Evolutionary conservation across 495 filamentous ascomycete species (phyloP), one percentile per base, ranked within the genome.

Genomic region (Clohesyomyces aquaticus): DNA sequence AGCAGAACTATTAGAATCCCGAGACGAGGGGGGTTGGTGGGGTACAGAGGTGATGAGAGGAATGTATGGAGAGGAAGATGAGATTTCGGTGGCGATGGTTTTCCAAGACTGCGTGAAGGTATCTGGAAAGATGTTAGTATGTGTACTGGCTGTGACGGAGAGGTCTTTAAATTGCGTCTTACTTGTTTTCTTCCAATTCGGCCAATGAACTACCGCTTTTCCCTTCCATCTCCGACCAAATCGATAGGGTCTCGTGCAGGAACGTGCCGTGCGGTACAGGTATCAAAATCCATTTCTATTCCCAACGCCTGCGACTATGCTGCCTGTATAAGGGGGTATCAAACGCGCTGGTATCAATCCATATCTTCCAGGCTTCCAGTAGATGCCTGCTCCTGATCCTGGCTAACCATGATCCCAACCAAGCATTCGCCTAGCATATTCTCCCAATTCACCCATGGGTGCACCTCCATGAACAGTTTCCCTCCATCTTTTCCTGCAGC

Each of bases 361-460:
- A 77, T 72, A 18, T 74, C 73, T 47, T 77, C 74, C 41, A 77
- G 45, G 14, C 57, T 45, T 26, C 28, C 25, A 19, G 12, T 27
- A 2, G 27, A 14, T 18, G 21, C 4, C 3, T 32, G 19, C 25
- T 32, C 56, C 65, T 54, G 26, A 32, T 55, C 80, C 80, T 98
- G 95, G 3, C 83, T 80, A 41, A 98, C 91, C 73, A 91, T 77
- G 28, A 96, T 85, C 0, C 94, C 94, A 3, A 98, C 82, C 65
- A 96, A 69, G 74, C 93, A 97, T 69, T 88, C 84, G 23, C 85
- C 84, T 55, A 98, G 75, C 84, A 98, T 96, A 3, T 88, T 89
- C 78, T 98, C 95, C 81, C 91, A 96, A 70, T 96, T 98, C 10
- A 98, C 93, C 94, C 95, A 98, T 18, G 93, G 91, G 80, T 98